Percentiles rank a stretch among this genome's conserved stretches.
Evolutionary conservation across 148 eudicot species (phyloP).

Genomic region (Suaeda aralocaspica): DNA sequence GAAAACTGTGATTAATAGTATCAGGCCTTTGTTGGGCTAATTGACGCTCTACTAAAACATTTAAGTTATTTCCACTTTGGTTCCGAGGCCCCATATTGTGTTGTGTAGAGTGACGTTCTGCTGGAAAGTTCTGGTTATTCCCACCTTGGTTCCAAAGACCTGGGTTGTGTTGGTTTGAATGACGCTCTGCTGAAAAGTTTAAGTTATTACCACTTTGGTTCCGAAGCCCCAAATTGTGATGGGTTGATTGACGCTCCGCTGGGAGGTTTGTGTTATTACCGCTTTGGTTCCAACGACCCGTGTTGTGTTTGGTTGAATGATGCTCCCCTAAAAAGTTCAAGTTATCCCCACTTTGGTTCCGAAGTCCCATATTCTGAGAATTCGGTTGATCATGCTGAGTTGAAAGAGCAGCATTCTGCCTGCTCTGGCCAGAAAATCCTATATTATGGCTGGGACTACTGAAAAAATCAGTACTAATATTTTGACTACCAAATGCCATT

Average conservation of each 20-base stretch:
- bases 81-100: slow-evolving; percentile 19
- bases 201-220: slow-evolving; percentile 10
- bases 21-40: slow-evolving; percentile 2
- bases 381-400: slow-evolving; percentile 23
- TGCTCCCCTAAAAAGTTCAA: neutral
- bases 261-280: neutral
- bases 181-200: slow-evolving; percentile 5
- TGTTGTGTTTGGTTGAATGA: slow-evolving; percentile 7
- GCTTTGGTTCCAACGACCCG: slow-evolving; percentile 16
- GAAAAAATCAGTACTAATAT: slow-evolving; percentile 52
- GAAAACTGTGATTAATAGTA: neutral
- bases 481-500: slow-evolving; percentile 74
- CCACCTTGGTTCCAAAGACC: slow-evolving; percentile 21
- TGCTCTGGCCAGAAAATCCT: slow-evolving; percentile 19
- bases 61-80: slow-evolving; percentile 9
- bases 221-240: slow-evolving; percentile 18
- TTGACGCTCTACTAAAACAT: slow-evolving; percentile 2
- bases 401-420: slow-evolving; percentile 17
- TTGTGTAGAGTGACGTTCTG: too few species aligned
- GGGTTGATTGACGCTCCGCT: slow-evolving; percentile 11
- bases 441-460: slow-evolving; percentile 29
- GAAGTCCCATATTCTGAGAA: slow-evolving; percentile 20
- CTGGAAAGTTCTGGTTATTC: slow-evolving; percentile 18
- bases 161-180: slow-evolving; percentile 4
- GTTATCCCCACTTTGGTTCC: slow-evolving; percentile 14